Conservation (phyloP, 208 protist genomes). For the Spongospora subterranea region DNA sequence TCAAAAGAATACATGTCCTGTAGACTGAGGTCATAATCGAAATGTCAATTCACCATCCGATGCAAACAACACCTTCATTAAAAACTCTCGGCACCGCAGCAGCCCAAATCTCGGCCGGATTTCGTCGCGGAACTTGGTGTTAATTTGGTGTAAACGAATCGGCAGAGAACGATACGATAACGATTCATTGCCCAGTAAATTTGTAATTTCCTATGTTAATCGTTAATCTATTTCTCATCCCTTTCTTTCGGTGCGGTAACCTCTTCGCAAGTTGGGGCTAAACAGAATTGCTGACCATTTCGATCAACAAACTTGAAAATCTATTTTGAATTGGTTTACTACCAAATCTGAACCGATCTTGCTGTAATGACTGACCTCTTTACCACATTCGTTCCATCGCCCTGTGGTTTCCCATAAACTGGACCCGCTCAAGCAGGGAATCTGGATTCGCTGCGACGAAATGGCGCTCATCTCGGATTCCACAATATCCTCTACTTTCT, state of each 20-base stretch:
- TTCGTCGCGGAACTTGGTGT: constrained; percentile 51
- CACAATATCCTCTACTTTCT: constrained; percentile 3
- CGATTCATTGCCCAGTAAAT: neutral
- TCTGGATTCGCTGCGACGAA: neutral
- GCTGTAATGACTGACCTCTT: neutral
- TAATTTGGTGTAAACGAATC: constrained; percentile 32
- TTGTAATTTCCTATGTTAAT: constrained; percentile 14
- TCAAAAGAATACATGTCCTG: constrained; percentile 56
- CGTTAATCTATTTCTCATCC: too few relatives aligned
- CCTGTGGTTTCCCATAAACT: constrained; percentile 4
- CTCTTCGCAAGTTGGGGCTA: constrained; percentile 43
- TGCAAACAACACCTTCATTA: constrained; percentile 46
- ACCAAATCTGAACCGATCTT: neutral
- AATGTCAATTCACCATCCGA: neutral
- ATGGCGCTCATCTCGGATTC: neutral
- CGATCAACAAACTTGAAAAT: constrained; percentile 30
- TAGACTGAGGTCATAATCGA: neutral
- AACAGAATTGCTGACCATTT: neutral
- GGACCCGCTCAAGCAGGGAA: constrained; percentile 28
- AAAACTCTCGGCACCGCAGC: constrained; percentile 11
- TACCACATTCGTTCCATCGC: neutral
- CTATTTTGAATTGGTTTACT: neutral
- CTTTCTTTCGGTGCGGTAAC: neutral
- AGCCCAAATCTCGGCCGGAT: constrained; percentile 7
- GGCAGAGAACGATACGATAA: constrained; percentile 33